Conservation (phyloP, 305 asterid species). For the Fraxinus baroniana region DNA sequence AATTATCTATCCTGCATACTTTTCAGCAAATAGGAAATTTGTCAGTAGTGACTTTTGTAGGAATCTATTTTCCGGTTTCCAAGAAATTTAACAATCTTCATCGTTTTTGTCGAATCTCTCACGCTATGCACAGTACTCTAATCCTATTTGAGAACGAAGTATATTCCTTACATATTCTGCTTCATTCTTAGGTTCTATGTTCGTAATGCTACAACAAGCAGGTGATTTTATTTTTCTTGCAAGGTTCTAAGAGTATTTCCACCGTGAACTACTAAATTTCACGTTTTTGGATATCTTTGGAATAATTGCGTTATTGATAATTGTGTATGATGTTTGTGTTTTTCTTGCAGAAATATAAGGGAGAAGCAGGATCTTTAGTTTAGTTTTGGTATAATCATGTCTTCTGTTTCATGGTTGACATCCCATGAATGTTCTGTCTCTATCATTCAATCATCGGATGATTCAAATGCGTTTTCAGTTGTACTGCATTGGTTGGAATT, state of each 20-base stretch:
- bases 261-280: neutral
- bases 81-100: neutral
- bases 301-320: neutral
- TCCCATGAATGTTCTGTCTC: conserved; percentile 50
- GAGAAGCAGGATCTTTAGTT: conserved; percentile 10
- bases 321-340: neutral
- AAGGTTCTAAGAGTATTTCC: neutral
- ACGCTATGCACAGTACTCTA: neutral
- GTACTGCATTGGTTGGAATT: conserved; percentile 37
- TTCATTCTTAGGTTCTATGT: neutral
- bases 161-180: neutral
- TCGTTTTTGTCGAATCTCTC: neutral
- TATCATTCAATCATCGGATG: conserved; percentile 25
- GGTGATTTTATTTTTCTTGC: neutral
- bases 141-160: neutral
- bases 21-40: neutral
- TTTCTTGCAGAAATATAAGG: conserved; percentile 20
- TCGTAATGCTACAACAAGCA: neutral
- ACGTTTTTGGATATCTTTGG: neutral
- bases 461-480: conserved; percentile 21
- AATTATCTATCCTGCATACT: neutral
- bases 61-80: neutral
- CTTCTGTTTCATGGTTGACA: conserved; percentile 44
- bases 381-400: conserved; percentile 10
- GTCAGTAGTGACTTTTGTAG: neutral